Base-by-base conservation (phyloP, 2,329 filamentous ascomycete species). In the Calonectria pseudoreteaudii region DNA sequence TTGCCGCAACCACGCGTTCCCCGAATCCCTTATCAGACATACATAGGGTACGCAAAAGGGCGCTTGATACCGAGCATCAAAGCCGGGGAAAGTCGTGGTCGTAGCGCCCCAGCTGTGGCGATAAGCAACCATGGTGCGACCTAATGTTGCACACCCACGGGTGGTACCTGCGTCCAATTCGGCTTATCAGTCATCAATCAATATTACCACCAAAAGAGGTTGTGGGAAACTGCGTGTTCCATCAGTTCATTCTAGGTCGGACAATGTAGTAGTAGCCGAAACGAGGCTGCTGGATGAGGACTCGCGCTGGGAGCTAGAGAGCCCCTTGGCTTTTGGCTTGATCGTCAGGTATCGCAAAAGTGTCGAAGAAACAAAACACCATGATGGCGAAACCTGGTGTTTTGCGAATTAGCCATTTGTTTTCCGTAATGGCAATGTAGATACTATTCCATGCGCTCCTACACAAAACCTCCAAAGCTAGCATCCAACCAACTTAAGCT, bases 1-100 rank as follows among this genome's bases (percentile, higher is more conserved):
- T 70, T 70, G 52, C 44, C 23, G 68, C 20, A 38, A 20, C n/a
- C n/a, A n/a, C 28, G 34, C 31, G 41, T 44, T 44, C 31, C 31
- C 50, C 36, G 26, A n/a, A n/a, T n/a, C 26, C 49, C 66, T 73
- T 73, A 69, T 73, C 71, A 73, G 18, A 58, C 68, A 50, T 41
- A 31, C 30, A n/a, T n/a, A n/a, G n/a, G n/a, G n/a, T n/a, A n/a
- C n/a, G n/a, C n/a, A n/a, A 11, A 60, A 41, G 13, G 34, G 28
- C 38, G 18, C 44, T 23, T 60, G 71, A 66, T 66, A 66, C 50
- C 26, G 30, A 58, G 44, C 11, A 53, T 53, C 53, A 18, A 16
- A 13, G 23, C 20, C 41, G 52, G 50, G 49, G n/a, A n/a, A n/a
- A n/a, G 36, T 66, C 50, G 31, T 31, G 53, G 31, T 34, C 31